Base-by-base conservation (phyloP, 129 eudicot genomes). In the Smallanthus sonchifolius region DNA sequence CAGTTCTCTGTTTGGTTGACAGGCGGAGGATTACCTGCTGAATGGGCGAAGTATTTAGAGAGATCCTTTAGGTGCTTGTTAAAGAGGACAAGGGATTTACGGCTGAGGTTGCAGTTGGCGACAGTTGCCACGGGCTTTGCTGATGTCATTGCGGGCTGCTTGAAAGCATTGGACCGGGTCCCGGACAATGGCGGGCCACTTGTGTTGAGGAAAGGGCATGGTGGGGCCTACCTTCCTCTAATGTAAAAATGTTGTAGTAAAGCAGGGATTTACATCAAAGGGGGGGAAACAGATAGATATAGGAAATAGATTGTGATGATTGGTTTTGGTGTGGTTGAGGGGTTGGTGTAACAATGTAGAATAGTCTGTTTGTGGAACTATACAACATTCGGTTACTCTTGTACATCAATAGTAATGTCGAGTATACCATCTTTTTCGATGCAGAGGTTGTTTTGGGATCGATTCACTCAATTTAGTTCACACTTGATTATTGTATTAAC, bases 151-250 rank as follows among this genome's bases (percentile, higher is more conserved):
- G 80, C 84, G 15, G 86, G 87, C 14, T 87, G 96, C 54, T 78
- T 75, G 65, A 91, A 83, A 80, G 89, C 68, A 17, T 71, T 95
- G 72, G 99, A 95, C 72, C 94, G 86, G 32, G 97, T 95, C 72
- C 99, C 97, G 1, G 99, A 95, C 30, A 88, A 83, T 77, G 97
- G 94, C 0, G 99, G 92, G 35, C 97, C 99, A 0, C 94, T 95
- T 68, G 95, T 95, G 78, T 69, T 95, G 83, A 84, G 99, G 84
- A 95, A 85, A 84, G 99, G 99, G 14, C 99, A 95, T 35, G 99
- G 99, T 64, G 99, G 99, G 78, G 96, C 88, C 35, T 95, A 95
- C 82, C 97, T 95, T 64, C 99, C 99, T 37, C 67, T 95, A 51
- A 94, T 91, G 98, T 94, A 73, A 80, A 60, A 37, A 40, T 52